A percentile compares a stretch with the other conserved stretches of the same genome.
Evolutionary conservation across 352 stramenopile species (phyloP).

Genomic region (Phytopythium mirpurense): DNA sequence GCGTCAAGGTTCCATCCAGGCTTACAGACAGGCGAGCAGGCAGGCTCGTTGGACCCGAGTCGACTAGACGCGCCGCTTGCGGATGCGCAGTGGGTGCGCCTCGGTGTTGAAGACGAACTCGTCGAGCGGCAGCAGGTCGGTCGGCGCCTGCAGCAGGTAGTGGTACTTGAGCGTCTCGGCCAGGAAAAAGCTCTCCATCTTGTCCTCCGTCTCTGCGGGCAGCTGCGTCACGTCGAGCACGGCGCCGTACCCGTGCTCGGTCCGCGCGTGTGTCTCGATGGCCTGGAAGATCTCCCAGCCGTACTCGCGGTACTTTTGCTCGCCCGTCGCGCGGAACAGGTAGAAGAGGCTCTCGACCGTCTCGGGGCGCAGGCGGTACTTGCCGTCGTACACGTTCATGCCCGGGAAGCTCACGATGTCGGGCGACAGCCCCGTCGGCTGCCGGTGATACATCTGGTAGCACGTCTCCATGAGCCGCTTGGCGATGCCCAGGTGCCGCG

Average conservation of each 20-base stretch:
- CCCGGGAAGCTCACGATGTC: conserved; percentile 90
- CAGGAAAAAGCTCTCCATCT: conserved; percentile 99
- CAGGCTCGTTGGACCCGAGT: no score
- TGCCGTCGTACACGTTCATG: conserved; percentile 50
- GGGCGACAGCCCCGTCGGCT: conserved; percentile 90
- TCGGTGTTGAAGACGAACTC: conserved; percentile 97
- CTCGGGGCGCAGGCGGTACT: conserved; percentile 95
- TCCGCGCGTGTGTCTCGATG: conserved; percentile 91
- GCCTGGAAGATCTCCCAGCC: conserved; percentile 94
- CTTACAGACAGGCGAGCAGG: no score
- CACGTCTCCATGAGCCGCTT: conserved; percentile 91
- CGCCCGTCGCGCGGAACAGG: conserved; percentile 93
- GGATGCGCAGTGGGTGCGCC: conserved; percentile 88
- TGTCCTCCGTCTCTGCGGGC: conserved; percentile 77
- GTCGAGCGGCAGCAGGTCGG: conserved; percentile 85
- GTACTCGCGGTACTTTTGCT: conserved; percentile 93
- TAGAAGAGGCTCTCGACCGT: conserved; percentile 96
- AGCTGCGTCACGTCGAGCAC: conserved; percentile 45
- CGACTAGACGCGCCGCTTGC: conserved; percentile 7
- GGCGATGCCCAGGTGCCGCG: conserved; percentile 81
- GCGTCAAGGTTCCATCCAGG: no score
- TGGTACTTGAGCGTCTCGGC: conserved; percentile 99
- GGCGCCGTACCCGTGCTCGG: conserved; percentile 84
- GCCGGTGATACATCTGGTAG: conserved; percentile 93
- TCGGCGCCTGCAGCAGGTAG: conserved; percentile 90